These are phyloP conservation scores for Umbilicus rupestris DNA, from an alignment of 164 flowering plant genomes.

Conservation along the genomic window DNA sequence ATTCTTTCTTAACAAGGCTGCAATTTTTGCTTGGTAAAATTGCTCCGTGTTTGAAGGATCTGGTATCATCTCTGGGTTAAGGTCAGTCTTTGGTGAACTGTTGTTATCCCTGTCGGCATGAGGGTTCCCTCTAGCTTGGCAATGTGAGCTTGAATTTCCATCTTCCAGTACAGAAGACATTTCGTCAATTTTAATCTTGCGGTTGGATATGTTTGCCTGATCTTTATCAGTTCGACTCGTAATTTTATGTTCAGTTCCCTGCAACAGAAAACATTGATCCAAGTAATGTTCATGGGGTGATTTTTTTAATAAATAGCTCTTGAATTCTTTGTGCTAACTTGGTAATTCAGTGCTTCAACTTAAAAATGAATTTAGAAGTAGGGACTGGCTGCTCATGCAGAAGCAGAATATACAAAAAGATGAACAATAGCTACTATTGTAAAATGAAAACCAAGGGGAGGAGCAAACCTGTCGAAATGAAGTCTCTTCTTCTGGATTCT, in stretches of 20 bases:
- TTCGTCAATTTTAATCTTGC: constrained; percentile 28
- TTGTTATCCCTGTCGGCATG: constrained; percentile 30
- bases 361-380: no score
- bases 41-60: constrained; percentile 42
- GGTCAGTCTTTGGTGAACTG: constrained; percentile 31
- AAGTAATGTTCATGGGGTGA: neutral
- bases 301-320: neutral
- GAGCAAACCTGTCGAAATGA: constrained; percentile 36
- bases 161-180: constrained; percentile 24
- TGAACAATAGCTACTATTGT: neutral
- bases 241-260: constrained; percentile 40
- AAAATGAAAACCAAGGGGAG: neutral
- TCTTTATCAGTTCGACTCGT: constrained; percentile 25
- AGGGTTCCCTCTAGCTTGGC: constrained; percentile 24
- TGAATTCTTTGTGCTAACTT: no score
- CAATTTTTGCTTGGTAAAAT: constrained; percentile 55
- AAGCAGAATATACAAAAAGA: no score
- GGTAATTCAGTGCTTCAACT: no score
- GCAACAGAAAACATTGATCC: constrained; percentile 15
- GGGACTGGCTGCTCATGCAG: no score
- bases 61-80: constrained; percentile 23
- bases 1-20: constrained; percentile 50
- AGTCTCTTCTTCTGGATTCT: constrained; percentile 41
- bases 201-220: constrained; percentile 22
- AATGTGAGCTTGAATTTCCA: constrained; percentile 25